Base-by-base conservation (phyloP, 352 stramenopile genomes). In the Phytophthora pini region DNA sequence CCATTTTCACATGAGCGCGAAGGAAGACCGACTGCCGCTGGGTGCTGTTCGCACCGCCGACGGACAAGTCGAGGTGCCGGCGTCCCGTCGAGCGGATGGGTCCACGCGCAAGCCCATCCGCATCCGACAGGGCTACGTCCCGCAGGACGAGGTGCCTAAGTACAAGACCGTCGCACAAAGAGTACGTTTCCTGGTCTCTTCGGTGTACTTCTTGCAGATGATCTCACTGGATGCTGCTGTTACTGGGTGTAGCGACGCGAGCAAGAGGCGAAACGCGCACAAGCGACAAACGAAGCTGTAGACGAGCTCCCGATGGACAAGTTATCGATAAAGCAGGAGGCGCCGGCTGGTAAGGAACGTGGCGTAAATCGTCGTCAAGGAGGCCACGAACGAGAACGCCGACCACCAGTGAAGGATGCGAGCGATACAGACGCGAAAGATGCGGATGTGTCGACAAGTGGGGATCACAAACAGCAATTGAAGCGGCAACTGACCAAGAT, bases 41-140 rank as follows among this genome's bases (percentile, higher is more conserved):
- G 85, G 84, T 12, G 87, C 87, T 2, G 81, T 92, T 39, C 78
- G 77, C 43, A 87, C 74, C 8, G 70, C 71, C 38, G 70, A 91
- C 26, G 87, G 87, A 6, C 54, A 84, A 1, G 83, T 93, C 15
- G 72, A 92, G 45, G 80, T 95, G 44, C 84, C 85, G 11, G 74
- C 75, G 51, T 89, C 75, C 22, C 65, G 57, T 22, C 82, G 87
- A 22, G 77, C 88, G 3, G 84, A 96, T 68, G 88, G 88, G 1
- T 91, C 86, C 0, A 75, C 84, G 52, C 84, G 88, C 48, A 94
- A 94, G 62, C 51, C 84, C 26, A 90, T 96, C 49, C 84, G 85
- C 56, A 90, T 96, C 61, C 88, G 88, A 31, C 65, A 89, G 66
- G 86, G 86, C 53, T 94, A 93, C 63, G 72, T 93, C 43, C 84